Evolutionary conservation across 768 basidiomycete genomes (phyloP).

Genomic region (Strobilomyces echinocephalus): DNA sequence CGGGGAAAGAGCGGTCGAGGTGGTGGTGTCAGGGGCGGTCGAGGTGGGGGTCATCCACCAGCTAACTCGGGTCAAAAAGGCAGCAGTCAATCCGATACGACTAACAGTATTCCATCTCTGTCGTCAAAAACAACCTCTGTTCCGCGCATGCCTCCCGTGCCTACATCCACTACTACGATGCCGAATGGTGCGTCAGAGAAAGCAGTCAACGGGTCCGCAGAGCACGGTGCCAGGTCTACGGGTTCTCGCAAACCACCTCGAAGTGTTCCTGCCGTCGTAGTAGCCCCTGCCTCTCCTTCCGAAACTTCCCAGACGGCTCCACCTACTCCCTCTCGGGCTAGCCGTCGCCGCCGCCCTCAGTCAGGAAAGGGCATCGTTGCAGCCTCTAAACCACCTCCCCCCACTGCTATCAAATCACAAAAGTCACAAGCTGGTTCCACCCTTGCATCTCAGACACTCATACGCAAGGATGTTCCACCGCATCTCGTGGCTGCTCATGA

Average conservation of each 20-base stretch:
- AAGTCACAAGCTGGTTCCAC: slow-evolving; percentile 27
- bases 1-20: slow-evolving; percentile 37
- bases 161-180: slow-evolving; percentile 12
- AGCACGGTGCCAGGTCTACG: slow-evolving; percentile 21
- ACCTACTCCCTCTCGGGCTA: slow-evolving; percentile 38
- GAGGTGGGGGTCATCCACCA: slow-evolving; percentile 28
- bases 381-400: slow-evolving; percentile 13
- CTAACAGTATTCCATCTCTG: slow-evolving; percentile 17
- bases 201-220: slow-evolving; percentile 16
- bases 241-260: slow-evolving; percentile 22
- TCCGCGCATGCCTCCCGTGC: slow-evolving; percentile 15
- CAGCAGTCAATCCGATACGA: slow-evolving; percentile 18
- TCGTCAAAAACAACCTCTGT: slow-evolving; percentile 10
- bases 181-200: slow-evolving; percentile 23
- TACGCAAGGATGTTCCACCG: slow-evolving; percentile 55
- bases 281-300: slow-evolving; percentile 22
- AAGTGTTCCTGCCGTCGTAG: slow-evolving; percentile 16
- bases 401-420: slow-evolving; percentile 31
- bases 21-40: slow-evolving; percentile 19
- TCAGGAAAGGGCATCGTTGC: slow-evolving; percentile 29
- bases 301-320: slow-evolving; percentile 20
- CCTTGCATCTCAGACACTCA: slow-evolving; percentile 25
- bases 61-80: slow-evolving; percentile 20
- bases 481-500: slow-evolving; percentile 41
- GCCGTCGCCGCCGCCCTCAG: slow-evolving; percentile 47